These are phyloP conservation scores for Geotrichum candidum DNA, from an alignment of 1,139 yeast species.

Conservation along the genomic window DNA sequence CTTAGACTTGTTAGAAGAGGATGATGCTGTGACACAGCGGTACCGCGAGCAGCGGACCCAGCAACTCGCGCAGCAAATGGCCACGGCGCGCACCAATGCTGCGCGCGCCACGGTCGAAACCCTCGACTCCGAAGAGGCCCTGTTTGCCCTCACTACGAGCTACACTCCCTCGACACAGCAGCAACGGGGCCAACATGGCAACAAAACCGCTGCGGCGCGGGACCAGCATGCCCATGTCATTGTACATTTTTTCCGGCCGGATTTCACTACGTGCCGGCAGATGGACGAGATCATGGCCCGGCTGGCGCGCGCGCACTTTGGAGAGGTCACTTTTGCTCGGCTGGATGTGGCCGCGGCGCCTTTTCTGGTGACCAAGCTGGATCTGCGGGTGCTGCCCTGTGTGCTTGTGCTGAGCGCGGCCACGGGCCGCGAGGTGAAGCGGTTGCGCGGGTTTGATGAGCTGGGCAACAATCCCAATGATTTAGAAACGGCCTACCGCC, in stretches of 20 bases:
- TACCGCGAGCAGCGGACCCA: slow-evolving; percentile 65
- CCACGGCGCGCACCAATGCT: neutral
- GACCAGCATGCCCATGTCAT: slow-evolving; percentile 38
- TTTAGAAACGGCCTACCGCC: neutral
- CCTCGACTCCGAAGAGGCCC: slow-evolving; percentile 10
- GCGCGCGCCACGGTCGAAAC: slow-evolving; percentile 10
- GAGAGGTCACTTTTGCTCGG: slow-evolving; percentile 45
- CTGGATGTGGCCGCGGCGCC: slow-evolving; percentile 63
- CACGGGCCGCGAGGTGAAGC: slow-evolving; percentile 10
- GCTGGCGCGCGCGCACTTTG: slow-evolving; percentile 54
- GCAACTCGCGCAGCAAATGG: slow-evolving; percentile 8
- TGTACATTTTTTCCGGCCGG: slow-evolving; percentile 60
- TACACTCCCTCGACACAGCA: slow-evolving; percentile 1
- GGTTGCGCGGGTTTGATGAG: slow-evolving; percentile 13
- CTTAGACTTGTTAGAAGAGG: slow-evolving; percentile 52
- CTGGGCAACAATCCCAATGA: slow-evolving; percentile 12
- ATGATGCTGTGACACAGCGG: slow-evolving; percentile 49
- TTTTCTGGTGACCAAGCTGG: slow-evolving; percentile 58
- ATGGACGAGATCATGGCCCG: slow-evolving; percentile 45
- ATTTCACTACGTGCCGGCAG: slow-evolving; percentile 52
- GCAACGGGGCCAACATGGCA: neutral
- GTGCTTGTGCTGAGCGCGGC: slow-evolving; percentile 37
- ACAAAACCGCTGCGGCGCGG: neutral
- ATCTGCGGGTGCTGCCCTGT: slow-evolving; percentile 64
- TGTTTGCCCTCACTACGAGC: slow-evolving; percentile 13